phyloP scores from a whole-genome alignment of 768 basidiomycete species.

The Panaeolus papilionaceus region DNA sequence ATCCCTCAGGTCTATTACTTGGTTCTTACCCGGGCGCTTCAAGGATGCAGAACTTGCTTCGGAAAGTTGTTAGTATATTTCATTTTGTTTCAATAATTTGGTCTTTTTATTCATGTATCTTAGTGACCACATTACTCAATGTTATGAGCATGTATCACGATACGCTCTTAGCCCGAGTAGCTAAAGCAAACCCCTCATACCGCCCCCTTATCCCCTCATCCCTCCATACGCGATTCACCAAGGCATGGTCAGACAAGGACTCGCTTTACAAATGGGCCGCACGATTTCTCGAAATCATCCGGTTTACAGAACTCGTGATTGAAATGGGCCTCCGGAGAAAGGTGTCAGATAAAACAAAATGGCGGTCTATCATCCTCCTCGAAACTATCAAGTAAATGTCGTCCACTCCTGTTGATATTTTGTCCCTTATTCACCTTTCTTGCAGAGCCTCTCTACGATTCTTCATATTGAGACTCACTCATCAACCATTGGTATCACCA shows the following conservation, averaged over 20 bases:
- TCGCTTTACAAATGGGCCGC: constrained; percentile 80
- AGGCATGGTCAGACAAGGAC: constrained; percentile 80
- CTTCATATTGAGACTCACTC: constrained; percentile 74
- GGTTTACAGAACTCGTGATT: constrained; percentile 82
- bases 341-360: constrained; percentile 65
- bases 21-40: constrained; percentile 96
- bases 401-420: neutral
- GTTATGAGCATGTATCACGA: constrained; percentile 95
- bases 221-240: constrained; percentile 88
- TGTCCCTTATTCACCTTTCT: constrained; percentile 8
- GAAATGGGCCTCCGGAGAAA: constrained; percentile 89
- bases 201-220: constrained; percentile 78
- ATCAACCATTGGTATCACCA: constrained; percentile 74
- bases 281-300: constrained; percentile 74
- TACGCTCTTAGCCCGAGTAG: constrained; percentile 77
- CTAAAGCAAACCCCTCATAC: constrained; percentile 69
- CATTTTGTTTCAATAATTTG: constrained; percentile 24
- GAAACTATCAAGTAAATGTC: constrained; percentile 83
- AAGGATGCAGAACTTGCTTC: constrained; percentile 97
- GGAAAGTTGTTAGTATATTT: constrained; percentile 79
- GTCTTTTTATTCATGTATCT: constrained; percentile 38
- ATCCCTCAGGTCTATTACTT: constrained; percentile 86
- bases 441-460: constrained; percentile 78
- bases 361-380: constrained; percentile 78
- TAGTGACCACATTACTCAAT: constrained; percentile 90